Base-by-base conservation (phyloP, 345 rosid genomes). In the Stellera chamaejasme region DNA sequence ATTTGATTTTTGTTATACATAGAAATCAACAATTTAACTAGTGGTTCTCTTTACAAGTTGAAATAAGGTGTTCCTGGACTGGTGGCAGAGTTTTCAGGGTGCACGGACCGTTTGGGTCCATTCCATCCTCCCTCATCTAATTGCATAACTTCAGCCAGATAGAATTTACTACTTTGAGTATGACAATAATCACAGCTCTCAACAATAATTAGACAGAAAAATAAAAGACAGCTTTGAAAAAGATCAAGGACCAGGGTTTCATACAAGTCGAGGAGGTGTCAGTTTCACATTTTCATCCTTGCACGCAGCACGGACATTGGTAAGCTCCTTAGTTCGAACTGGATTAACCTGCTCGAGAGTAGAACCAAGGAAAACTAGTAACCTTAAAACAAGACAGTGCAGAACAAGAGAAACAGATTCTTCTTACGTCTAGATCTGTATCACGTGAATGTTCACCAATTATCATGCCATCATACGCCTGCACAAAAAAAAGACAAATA, bases 401-500 rank as follows among this genome's bases (percentile, higher is more conserved):
- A 16, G 5, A 50, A 53, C 10, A 14, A 10, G 25, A 43, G 53
- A 15, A 26, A 26, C 11, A 16, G 63, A 61, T 55, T 52, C 28
- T 62, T 63, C 91, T 81, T 82, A 93, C 99, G 73, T 93, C 99
- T 27, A 93, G 97, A 78, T 93, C 99, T 3, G 87, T 59, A 66
- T 89, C 99, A 64, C 99, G 76, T 66, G 99, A 79, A 75, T 93
- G 97, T 73, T 93, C 99, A 66, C 99, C 99, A 19, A 93, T 76
- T 60, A 93, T 83, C 97, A 89, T 93, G 64, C 99, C 99, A 72
- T 93, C 99, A 58, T 93, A 93, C 10, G 99, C 13, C 99, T 93
- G 88, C 69, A 54, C 43, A 62, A n/a, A 45, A 68, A 64, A 39
- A 45, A 19, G 23, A 19, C 23, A 19, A 25, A 56, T 10, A 61